These are phyloP conservation scores for Hypholoma sublateritium DNA, from an alignment of 768 basidiomycete species.

Conservation along the genomic window DNA sequence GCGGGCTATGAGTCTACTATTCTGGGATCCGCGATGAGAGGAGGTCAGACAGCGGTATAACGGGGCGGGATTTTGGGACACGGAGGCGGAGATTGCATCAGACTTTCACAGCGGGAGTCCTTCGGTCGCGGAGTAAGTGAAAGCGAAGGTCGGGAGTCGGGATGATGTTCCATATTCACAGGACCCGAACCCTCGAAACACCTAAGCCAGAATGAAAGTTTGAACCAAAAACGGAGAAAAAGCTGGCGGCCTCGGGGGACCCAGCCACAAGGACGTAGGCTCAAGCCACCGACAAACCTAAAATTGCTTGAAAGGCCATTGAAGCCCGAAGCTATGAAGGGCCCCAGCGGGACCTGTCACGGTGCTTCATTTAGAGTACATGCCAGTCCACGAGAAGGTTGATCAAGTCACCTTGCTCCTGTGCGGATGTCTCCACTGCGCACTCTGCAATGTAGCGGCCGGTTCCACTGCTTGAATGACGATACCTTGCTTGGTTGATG, in stretches of 20 bases:
- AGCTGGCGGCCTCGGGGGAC: not conserved
- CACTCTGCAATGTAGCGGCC: no score
- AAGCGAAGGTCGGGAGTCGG: not conserved
- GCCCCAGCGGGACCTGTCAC: not conserved
- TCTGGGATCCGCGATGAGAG: slow-evolving; percentile 4
- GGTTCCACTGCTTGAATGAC: no score
- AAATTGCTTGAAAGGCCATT: not conserved
- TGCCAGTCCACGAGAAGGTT: not conserved
- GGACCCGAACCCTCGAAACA: not conserved
- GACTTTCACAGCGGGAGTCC: not conserved
- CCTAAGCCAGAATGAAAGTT: not conserved
- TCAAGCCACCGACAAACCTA: not conserved
- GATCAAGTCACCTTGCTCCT: not conserved
- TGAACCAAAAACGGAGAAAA: not conserved
- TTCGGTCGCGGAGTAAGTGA: not conserved
- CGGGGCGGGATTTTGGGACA: not conserved
- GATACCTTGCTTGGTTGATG: no score
- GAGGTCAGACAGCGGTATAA: not conserved
- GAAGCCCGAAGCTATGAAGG: not conserved
- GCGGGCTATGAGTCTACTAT: not conserved
- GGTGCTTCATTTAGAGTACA: not conserved
- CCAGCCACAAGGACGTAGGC: not conserved
- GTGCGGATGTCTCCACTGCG: not conserved
- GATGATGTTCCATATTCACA: not conserved
- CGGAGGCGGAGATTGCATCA: not conserved